Base-by-base conservation (phyloP, 768 basidiomycete genomes). In the Strobilomyces confusus region DNA sequence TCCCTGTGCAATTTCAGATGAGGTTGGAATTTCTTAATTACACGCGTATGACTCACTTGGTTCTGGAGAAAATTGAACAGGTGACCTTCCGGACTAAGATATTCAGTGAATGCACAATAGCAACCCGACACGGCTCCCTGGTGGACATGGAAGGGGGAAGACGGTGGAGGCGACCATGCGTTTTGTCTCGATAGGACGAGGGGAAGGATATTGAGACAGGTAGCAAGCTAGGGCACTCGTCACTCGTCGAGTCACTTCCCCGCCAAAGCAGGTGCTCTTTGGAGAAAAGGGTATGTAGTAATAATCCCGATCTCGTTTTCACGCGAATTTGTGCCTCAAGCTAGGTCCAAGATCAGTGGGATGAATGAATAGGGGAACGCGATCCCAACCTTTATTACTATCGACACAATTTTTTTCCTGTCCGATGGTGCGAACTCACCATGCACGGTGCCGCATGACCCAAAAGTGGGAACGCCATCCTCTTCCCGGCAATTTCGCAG, bases 71-170 rank as follows among this genome's bases (percentile, higher is more conserved):
- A 38, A 71, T 20, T 7, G 61, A 29, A 11, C 17, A 36, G 29
- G 49, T 37, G 22, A 36, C 42, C 49, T 57, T 69, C 43, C 55
- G 58, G 7, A 72, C 64, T 7, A 65, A 15, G 25, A 69, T 47
- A 8, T 51, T 61, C n/a, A 69, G 48, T 9, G 64, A 62, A 52
- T 69, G 50, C 4, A 61, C 54, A 20, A 69, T 58, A n/a, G 56
- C 56, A 44, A 57, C 64, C 29, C 57, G 63, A 37, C 54, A 58
- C 13, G 69, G 69, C 17, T 50, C n/a, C 22, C 23, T 49, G 44
- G 70, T 48, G 14, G 63, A 62, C 56, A 70, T 60, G 13, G 70
- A 68, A 30, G 70, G 69, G 0, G 69, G 69, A 14, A 72, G 59
- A 32, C 66, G 70, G 46, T 40, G 58, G 12, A 42, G 9, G 19